phyloP scores from a whole-genome alignment of 2,329 filamentous ascomycete genomes.

The Tolypocladium amazonense region DNA sequence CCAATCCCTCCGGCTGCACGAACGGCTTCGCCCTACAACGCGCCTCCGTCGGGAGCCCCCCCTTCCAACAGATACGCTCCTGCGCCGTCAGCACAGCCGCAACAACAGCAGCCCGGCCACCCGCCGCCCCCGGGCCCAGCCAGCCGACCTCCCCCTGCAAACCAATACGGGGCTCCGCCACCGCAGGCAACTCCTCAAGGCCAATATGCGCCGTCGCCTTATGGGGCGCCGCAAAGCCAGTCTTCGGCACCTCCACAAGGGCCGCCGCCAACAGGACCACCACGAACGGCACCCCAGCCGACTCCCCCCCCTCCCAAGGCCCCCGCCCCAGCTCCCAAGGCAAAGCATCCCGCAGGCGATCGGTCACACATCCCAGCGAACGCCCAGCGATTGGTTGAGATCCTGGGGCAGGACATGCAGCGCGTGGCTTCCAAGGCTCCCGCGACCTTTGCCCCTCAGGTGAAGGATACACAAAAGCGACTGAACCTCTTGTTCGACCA shows the following conservation, averaged over 20 bases:
- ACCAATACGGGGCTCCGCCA: conserved; percentile 31
- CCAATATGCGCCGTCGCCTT: conserved; percentile 23
- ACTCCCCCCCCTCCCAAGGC: conserved; percentile 37
- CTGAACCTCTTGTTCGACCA: conserved; percentile 93
- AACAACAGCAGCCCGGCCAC: conserved; percentile 33
- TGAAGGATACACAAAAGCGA: conserved; percentile 88
- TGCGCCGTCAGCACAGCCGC: conserved; percentile 43
- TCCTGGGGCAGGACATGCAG: conserved; percentile 75
- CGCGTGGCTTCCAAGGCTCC: conserved; percentile 81
- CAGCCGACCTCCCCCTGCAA: conserved; percentile 35
- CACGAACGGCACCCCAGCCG: conserved; percentile 21
- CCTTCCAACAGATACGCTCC: conserved; percentile 69
- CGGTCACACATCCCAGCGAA: conserved; percentile 74
- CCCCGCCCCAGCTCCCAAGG: conserved; percentile 38
- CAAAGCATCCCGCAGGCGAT: conserved; percentile 73
- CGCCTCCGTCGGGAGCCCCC: conserved; percentile 60
- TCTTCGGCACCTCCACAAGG: conserved; percentile 23
- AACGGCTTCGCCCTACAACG: conserved; percentile 77
- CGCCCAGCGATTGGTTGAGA: conserved; percentile 70
- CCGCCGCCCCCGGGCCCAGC: conserved; percentile 29
- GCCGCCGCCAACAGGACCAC: conserved; percentile 25
- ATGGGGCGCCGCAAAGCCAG: conserved; percentile 12
- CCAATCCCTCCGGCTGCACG: conserved; percentile 51
- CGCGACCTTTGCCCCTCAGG: conserved; percentile 74
- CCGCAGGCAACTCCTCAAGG: conserved; percentile 28